A percentile compares a stretch with the other conserved stretches of the same genome.
Conservation (phyloP, 1,284 basidiomycete species). For the Tilletia caries region DNA sequence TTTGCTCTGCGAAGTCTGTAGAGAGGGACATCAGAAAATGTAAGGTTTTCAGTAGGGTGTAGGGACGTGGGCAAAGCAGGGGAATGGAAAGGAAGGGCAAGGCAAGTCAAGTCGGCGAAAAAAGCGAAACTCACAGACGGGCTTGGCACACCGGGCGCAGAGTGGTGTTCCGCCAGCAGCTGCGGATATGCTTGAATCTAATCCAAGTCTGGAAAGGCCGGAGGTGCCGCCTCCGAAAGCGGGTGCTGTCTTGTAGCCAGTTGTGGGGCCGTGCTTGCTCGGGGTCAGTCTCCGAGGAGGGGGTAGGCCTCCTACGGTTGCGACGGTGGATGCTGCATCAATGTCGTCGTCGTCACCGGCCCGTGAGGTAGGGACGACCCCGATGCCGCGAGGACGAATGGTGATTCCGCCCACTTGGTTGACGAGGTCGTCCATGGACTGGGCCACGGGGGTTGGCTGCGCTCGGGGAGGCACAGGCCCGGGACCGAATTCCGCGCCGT, state of each 20-base stretch:
- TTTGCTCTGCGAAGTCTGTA: constrained; percentile 50
- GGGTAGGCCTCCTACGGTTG: not conserved
- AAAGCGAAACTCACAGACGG: constrained; percentile 49
- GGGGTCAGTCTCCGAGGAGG: not conserved
- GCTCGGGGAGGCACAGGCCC: not conserved
- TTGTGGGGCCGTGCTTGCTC: not conserved
- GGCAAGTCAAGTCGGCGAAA: not conserved
- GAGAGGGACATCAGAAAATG: not conserved
- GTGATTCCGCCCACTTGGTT: constrained; percentile 23
- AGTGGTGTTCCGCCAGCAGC: constrained; percentile 42
- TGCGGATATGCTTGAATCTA: constrained; percentile 23
- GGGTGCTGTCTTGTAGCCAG: not conserved
- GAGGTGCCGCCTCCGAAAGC: constrained; percentile 17
- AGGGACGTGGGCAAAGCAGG: no score
- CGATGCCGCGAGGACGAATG: constrained; percentile 23
- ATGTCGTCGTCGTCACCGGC: constrained; percentile 18
- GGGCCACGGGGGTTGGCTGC: not conserved
- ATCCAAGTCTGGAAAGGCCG: constrained; percentile 33
- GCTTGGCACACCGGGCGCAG: constrained; percentile 41
- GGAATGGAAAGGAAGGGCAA: not conserved
- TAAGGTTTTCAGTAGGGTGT: no score
- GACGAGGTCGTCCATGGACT: constrained; percentile 6
- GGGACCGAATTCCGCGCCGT: not conserved
- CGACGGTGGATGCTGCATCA: constrained; percentile 27
- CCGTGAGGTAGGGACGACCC: constrained; percentile 9